A percentile compares a stretch with the other conserved stretches of the same genome.
Evolutionary conservation across 257 asterid genomes (phyloP).

Genomic region (Dorcoceras hygrometricum): DNA sequence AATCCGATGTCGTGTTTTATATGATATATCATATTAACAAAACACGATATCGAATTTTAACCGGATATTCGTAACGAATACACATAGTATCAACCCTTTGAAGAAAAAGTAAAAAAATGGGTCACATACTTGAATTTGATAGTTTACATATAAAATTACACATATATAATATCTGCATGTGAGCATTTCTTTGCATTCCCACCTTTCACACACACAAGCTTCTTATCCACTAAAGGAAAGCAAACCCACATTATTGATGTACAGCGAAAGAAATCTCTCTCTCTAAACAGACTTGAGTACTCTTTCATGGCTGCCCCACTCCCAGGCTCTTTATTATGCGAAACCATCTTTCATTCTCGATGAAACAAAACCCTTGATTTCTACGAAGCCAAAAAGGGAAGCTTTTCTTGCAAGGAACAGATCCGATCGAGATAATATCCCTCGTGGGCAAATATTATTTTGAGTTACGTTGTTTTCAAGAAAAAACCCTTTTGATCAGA

Average conservation of each 20-base stretch:
- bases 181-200: neutral
- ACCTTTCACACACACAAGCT: neutral
- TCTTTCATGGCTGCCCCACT: constrained; percentile 18
- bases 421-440: constrained; percentile 11
- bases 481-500: constrained; percentile 5
- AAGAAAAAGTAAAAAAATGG: no score
- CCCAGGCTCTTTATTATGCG: neutral
- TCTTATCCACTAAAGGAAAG: neutral
- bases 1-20: no score
- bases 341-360: constrained; percentile 17
- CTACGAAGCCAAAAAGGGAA: constrained; percentile 6
- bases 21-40: no score
- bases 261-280: neutral
- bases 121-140: no score
- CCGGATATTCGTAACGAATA: no score
- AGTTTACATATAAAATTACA: no score
- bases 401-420: neutral
- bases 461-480: neutral
- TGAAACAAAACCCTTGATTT: constrained; percentile 46
- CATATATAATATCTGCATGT: neutral
- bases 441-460: constrained; percentile 19
- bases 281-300: neutral
- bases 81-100: no score
- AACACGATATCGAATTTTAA: no score
- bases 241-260: neutral